These are phyloP conservation scores for Starmera amethionina DNA, from an alignment of 805 yeast genomes.

Conservation along the genomic window DNA sequence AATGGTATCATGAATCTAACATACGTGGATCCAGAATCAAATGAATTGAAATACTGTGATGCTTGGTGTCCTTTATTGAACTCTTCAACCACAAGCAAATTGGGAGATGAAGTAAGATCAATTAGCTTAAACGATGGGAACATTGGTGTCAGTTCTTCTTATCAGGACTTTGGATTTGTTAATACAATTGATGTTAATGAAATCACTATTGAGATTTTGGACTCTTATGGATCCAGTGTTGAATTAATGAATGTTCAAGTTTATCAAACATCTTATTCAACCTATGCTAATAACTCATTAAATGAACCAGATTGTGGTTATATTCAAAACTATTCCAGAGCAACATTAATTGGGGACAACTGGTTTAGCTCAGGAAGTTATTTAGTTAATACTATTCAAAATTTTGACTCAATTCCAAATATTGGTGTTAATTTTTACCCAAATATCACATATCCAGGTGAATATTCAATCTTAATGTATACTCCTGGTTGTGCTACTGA, in stretches of 20 bases:
- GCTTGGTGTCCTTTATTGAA: constrained; percentile 77
- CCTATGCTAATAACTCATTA: constrained; percentile 66
- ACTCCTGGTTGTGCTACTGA: constrained; percentile 84
- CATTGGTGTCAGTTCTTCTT: constrained; percentile 31
- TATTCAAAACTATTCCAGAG: constrained; percentile 13
- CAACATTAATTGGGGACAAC: constrained; percentile 17
- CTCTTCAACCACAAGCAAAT: constrained; percentile 22
- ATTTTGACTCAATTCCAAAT: constrained; percentile 21
- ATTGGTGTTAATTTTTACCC: constrained; percentile 49
- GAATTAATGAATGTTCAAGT: constrained; percentile 67
- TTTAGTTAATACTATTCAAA: constrained; percentile 21
- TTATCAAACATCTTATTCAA: constrained; percentile 41
- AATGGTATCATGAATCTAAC: constrained; percentile 88
- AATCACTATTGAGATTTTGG: constrained; percentile 54
- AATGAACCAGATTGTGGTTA: constrained; percentile 56
- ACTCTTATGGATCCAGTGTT: constrained; percentile 60
- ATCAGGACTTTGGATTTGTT: constrained; percentile 76
- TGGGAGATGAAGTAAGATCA: constrained; percentile 4
- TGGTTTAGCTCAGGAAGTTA: constrained; percentile 26
- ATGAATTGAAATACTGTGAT: constrained; percentile 57
- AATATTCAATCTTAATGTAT: constrained; percentile 58
- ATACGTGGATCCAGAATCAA: constrained; percentile 66
- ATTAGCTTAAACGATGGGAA: constrained; percentile 23
- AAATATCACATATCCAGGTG: constrained; percentile 62
- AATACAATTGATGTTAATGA: constrained; percentile 51